Conservation (phyloP, 257 asterid genomes). For the Scutellaria minor region DNA sequence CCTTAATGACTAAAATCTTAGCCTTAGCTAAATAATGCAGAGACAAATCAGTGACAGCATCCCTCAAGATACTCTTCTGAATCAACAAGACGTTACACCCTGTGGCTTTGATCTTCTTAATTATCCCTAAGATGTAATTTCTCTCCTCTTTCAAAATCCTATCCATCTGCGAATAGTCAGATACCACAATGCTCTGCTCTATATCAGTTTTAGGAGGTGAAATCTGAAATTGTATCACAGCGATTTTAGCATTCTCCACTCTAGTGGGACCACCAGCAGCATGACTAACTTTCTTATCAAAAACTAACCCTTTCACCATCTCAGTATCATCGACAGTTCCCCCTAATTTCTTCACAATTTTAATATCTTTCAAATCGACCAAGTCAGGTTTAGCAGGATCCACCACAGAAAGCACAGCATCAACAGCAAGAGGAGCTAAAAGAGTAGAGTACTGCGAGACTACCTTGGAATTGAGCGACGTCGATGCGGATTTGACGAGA, state of each 20-base stretch:
- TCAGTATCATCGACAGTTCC: slow-evolving; percentile 98
- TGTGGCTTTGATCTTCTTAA: slow-evolving; percentile 91
- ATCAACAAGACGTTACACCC: slow-evolving; percentile 94
- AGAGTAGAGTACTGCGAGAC: slow-evolving; percentile 95
- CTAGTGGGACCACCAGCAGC: slow-evolving; percentile 92
- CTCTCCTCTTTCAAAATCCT: slow-evolving; percentile 99
- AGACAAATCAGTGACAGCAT: slow-evolving; percentile 94
- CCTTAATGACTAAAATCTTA: slow-evolving; percentile 88
- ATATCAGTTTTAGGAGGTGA: slow-evolving; percentile 98
- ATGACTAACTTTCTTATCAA: slow-evolving; percentile 98
- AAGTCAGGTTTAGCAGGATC: slow-evolving; percentile 89
- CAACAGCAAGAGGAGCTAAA: slow-evolving; percentile 97
- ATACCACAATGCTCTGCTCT: slow-evolving; percentile 96
- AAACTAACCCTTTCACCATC: slow-evolving; percentile 77
- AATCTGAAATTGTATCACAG: slow-evolving; percentile 91
- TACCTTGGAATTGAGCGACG: slow-evolving; percentile 81
- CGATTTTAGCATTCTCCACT: slow-evolving; percentile 91
- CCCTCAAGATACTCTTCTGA: slow-evolving; percentile 99
- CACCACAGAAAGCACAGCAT: slow-evolving; percentile 89
- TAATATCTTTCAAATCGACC: slow-evolving; percentile 90
- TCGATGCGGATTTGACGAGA: slow-evolving; percentile 78
- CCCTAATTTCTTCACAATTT: slow-evolving; percentile 87
- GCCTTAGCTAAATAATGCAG: slow-evolving; percentile 94
- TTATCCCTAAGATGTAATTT: slow-evolving; percentile 86
- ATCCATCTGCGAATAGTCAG: slow-evolving; percentile 98